phyloP scores from a whole-genome alignment of 2,329 filamentous ascomycete genomes.

The Fusarium piperis region DNA sequence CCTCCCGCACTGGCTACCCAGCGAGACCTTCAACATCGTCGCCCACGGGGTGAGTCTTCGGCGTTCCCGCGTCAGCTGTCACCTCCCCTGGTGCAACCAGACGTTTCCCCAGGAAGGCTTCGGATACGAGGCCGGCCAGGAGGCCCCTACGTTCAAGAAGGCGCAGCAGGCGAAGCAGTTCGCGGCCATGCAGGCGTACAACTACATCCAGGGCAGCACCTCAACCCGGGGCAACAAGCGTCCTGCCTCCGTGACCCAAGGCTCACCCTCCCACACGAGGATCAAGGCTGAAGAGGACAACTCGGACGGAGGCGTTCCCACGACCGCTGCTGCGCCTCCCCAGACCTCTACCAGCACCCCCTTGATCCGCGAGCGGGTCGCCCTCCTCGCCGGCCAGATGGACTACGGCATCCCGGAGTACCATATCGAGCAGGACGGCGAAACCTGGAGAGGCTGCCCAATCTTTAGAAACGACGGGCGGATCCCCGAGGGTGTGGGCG shows the following conservation, averaged over 20 bases:
- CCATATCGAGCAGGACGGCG: constrained; percentile 35
- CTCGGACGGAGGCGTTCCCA: constrained; percentile 14
- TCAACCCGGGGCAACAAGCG: constrained; percentile 6
- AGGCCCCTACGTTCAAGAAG: constrained; percentile 50
- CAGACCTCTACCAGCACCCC: neutral
- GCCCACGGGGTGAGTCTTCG: constrained; percentile 22
- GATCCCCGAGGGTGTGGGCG: constrained; percentile 47
- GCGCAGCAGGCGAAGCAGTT: constrained; percentile 66
- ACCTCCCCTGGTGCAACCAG: constrained; percentile 27
- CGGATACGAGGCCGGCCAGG: constrained; percentile 43
- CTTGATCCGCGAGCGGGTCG: constrained; percentile 42
- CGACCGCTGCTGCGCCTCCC: neutral
- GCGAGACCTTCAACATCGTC: constrained; percentile 25
- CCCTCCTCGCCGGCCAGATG: constrained; percentile 47
- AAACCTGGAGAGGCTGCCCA: constrained; percentile 50
- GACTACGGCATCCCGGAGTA: constrained; percentile 49
- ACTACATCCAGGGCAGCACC: neutral
- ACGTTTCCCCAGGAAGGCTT: constrained; percentile 47
- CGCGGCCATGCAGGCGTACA: constrained; percentile 58
- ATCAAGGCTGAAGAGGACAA: constrained; percentile 26
- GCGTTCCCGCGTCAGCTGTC: constrained; percentile 43
- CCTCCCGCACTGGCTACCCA: constrained; percentile 1
- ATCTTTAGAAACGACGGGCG: constrained; percentile 45
- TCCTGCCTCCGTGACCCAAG: constrained; percentile 1
- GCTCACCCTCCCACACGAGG: constrained; percentile 12